Evolutionary conservation across 305 asterid species (phyloP).

Genomic region (Solanum chacoense): DNA sequence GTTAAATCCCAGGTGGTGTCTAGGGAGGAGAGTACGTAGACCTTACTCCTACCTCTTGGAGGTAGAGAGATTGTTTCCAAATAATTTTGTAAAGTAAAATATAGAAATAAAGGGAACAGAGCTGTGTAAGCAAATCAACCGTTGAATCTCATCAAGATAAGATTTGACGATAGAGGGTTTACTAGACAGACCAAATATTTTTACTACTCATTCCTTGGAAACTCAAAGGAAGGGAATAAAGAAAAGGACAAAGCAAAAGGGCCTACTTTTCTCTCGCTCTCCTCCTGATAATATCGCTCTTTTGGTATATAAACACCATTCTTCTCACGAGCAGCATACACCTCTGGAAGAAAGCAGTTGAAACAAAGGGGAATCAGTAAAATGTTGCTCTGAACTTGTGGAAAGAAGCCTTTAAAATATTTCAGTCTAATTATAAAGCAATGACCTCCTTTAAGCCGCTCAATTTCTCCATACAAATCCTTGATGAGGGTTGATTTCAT

Average conservation of each 20-base stretch:
- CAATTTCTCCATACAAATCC: conserved; percentile 85
- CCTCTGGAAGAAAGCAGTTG: conserved; percentile 33
- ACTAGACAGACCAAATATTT: not conserved
- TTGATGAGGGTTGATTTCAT: conserved; percentile 74
- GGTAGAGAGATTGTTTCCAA: not conserved
- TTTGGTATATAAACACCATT: conserved; percentile 75
- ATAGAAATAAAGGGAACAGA: not conserved
- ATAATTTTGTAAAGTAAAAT: not conserved
- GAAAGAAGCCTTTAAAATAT: not conserved
- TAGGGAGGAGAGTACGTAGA: not conserved
- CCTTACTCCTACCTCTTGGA: not conserved
- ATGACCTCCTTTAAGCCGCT: conserved; percentile 68
- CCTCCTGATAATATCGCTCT: conserved; percentile 72
- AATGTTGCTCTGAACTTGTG: not conserved
- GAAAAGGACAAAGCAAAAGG: not conserved
- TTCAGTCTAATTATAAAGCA: not conserved
- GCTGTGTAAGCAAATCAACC: too few species aligned
- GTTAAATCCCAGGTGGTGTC: not conserved
- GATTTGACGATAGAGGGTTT: not conserved
- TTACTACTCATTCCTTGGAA: not conserved
- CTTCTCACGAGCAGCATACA: conserved; percentile 74
- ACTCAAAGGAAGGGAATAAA: not conserved
- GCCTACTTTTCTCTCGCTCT: conserved; percentile 55
- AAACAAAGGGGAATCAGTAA: not conserved
- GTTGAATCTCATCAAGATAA: not conserved